Evolutionary conservation across 2,329 filamentous ascomycete genomes (phyloP), one percentile per base, ranked within the genome.

Genomic region (Amphichorda felina): DNA sequence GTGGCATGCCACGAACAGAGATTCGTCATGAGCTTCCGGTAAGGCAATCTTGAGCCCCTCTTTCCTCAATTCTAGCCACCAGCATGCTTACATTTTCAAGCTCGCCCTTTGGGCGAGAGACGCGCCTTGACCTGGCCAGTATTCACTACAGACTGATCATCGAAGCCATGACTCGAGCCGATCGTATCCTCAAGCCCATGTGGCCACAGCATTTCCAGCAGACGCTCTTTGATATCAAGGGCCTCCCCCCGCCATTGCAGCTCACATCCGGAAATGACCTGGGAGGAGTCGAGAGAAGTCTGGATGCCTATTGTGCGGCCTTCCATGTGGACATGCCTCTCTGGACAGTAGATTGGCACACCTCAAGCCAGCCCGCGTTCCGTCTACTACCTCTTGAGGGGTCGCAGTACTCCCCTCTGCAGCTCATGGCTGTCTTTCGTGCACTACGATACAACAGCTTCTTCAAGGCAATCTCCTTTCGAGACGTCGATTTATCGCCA

Each of bases 401-500:
- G 3, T 42, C 47, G 2, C 46, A 45, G 5, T 75, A 75, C 45
- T 61, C 61, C 4, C 51, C 63, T 4, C 49, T 69, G 26, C 71
- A 75, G 46, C 55, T 75, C 3, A 50, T 75, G n/a, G 71, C 71
- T 8, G 63, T 74, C 1, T 63, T 75, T 43, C 63, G 70, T 4
- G 68, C 71, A 2, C 50, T 75, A 39, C 61, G 71, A 8, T 75
- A 72, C 47, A 75, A 75, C 36, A 71, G 70, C 42, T 75, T 68
- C 44, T 75, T 75, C 51, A 70, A 67, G 39, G 67, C 69, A 1
- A 50, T 75, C n/a, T 74, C 68, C 2, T 72, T 75, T 41, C 51
- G 57, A 8, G 61, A 68, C 35, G 59, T 75, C 11, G 65, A 73
- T 41, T 55, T 75, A 15, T 62, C 61, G 2, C 45, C 54, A 7